Base-by-base conservation (phyloP, 768 basidiomycete genomes). In the Phaffia tasmanica region DNA sequence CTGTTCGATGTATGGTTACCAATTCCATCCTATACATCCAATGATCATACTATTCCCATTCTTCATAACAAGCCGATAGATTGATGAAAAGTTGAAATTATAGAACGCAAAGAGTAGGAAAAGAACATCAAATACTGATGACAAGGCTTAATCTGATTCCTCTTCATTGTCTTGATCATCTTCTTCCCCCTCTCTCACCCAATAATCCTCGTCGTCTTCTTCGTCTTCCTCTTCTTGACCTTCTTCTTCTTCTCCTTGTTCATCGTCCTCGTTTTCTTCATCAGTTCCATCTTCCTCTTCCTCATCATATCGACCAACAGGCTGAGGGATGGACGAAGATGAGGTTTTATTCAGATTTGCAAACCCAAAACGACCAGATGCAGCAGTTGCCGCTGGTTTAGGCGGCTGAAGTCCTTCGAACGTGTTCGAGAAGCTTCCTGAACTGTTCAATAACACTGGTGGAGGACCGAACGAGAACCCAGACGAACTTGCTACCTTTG, bases 201-300 rank as follows among this genome's bases (percentile, higher is more conserved):
- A 27, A 53, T 49, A 32, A 2, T 27, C 14, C 46, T 5, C 47
- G 25, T 49, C 23, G 3, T 7, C 47, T 19, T 49, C 25, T 6
- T 23, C 58, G 1, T 2, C 59, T n/a, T 21, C 59, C 6, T 19
- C 50, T 21, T 19, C 25, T 16, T 16, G 6, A 1, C 35, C 5
- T 32, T 48, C 42, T 1, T 9, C 59, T 8, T 25, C 6, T 57
- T 18, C 29, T 15, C n/a, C 15, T n/a, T 49, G 35, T 25, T 27
- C 15, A 27, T 18, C 46, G 23, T 21, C 46, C 65, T n/a, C 53
- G 35, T 48, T 8, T 60, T 49, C 60, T 42, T 57, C 19, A 21
- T 48, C 42, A 27, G 23, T 21, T 54, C 59, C 32, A 56, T 47
- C 32, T 59, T 7, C 18, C 50, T 32, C 48, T 66, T 66, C 57